Evolutionary conservation across 768 basidiomycete genomes (phyloP).

Genomic region (Boletus tomentosulus): DNA sequence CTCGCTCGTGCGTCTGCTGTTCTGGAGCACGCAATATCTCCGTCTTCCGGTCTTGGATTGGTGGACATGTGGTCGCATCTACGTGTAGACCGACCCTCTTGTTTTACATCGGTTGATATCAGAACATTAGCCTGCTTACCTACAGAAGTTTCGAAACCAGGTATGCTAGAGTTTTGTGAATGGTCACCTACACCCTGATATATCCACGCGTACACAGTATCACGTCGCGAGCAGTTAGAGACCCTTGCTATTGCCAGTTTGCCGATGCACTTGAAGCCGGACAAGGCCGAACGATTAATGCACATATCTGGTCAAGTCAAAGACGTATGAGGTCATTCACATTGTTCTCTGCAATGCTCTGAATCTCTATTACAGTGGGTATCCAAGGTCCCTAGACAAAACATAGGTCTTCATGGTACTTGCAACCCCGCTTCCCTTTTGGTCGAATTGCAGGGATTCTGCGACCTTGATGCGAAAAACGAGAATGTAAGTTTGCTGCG

Average conservation of each 20-base stretch:
- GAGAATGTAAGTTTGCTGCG: conserved; percentile 14
- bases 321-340: conserved; percentile 13
- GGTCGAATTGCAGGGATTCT: conserved; percentile 24
- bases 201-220: conserved; percentile 8
- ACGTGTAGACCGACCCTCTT: conserved; percentile 18
- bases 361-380: conserved; percentile 15
- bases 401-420: neutral
- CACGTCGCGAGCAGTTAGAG: conserved; percentile 22
- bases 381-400: conserved; percentile 4
- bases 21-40: conserved; percentile 49
- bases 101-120: conserved; percentile 18
- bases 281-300: conserved; percentile 3
- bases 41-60: conserved; percentile 70
- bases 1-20: conserved; percentile 32
- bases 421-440: conserved; percentile 24
- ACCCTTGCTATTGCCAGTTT: conserved; percentile 22
- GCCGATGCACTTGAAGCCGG: conserved; percentile 10
- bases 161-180: conserved; percentile 6
- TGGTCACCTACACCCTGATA: neutral
- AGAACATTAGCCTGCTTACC: conserved; percentile 11
- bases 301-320: conserved; percentile 21
- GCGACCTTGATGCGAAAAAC: conserved; percentile 6
- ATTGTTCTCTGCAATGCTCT: neutral
- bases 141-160: neutral
- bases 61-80: conserved; percentile 65